Percentiles rank a stretch among this genome's conserved stretches.
Evolutionary conservation across 768 basidiomycete species (phyloP).

Genomic region (Daedaleopsis nitida): DNA sequence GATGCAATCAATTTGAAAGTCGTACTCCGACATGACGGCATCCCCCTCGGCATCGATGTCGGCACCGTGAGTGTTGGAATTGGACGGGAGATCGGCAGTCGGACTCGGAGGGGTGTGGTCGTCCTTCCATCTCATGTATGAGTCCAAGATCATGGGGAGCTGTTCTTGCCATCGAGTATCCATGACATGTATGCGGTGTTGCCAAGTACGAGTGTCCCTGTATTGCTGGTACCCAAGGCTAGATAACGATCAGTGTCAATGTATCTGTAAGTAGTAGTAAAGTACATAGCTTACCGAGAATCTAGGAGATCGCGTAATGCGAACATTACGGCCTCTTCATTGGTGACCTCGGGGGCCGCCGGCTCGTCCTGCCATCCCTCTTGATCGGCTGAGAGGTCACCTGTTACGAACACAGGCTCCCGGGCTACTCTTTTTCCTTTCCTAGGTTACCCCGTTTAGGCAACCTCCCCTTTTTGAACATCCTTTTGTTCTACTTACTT

Average conservation of each 20-base stretch:
- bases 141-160: neutral
- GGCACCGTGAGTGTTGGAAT: too few relatives aligned
- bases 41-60: too few relatives aligned
- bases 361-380: too few relatives aligned
- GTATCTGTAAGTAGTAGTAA: neutral
- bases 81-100: too few relatives aligned
- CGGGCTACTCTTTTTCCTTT: too few relatives aligned
- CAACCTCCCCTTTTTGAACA: too few relatives aligned
- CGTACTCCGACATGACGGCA: neutral
- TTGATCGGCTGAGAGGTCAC: too few relatives aligned
- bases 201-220: slow-evolving; percentile 10
- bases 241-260: neutral
- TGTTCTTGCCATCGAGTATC: slow-evolving; percentile 1
- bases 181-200: slow-evolving; percentile 1
- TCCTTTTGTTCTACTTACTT: too few relatives aligned
- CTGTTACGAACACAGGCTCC: too few relatives aligned
- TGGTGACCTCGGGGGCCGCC: too few relatives aligned
- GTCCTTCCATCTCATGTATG: slow-evolving; percentile 14
- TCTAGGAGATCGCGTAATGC: slow-evolving; percentile 2
- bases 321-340: neutral
- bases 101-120: neutral
- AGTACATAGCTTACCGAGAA: neutral
- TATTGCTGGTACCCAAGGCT: too few relatives aligned
- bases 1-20: slow-evolving; percentile 8
- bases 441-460: too few relatives aligned